A percentile compares a stretch with the other conserved stretches of the same genome.
Conservation (phyloP, 139 green algal genomes). For the Marvania coccoides region DNA sequence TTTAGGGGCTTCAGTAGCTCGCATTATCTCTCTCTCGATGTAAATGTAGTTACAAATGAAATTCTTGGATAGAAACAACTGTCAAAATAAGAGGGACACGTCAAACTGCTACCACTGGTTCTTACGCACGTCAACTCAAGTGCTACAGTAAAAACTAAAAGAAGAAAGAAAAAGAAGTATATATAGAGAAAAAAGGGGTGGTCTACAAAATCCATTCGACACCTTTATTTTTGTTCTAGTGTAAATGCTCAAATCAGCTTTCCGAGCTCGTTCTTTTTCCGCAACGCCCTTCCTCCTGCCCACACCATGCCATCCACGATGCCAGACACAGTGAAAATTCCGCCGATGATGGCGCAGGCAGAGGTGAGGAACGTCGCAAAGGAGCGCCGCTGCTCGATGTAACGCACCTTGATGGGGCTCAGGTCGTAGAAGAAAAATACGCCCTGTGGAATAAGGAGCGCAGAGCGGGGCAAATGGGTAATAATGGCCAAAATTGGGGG, state of each 20-base stretch:
- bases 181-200: too few species aligned
- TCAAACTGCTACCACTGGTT: too few species aligned
- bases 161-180: too few species aligned
- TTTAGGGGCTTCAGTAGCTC: too few species aligned
- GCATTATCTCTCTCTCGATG: too few species aligned
- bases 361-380: slow-evolving; percentile 91
- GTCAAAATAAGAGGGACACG: too few species aligned
- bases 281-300: slow-evolving; percentile 65
- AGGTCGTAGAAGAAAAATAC: slow-evolving; percentile 99
- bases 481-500: not conserved
- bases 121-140: too few species aligned
- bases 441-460: slow-evolving; percentile 61
- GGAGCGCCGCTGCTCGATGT: slow-evolving; percentile 60
- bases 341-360: slow-evolving; percentile 93
- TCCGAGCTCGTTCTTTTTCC: slow-evolving; percentile 95
- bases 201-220: too few species aligned
- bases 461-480: not conserved
- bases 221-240: too few species aligned
- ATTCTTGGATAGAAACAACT: too few species aligned
- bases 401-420: slow-evolving; percentile 85
- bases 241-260: slow-evolving; percentile 67
- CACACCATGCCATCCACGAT: slow-evolving; percentile 91
- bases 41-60: too few species aligned
- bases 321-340: slow-evolving; percentile 92
- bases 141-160: too few species aligned